Conservation (phyloP, 345 rosid genomes). For the Rhodamnia argentea region DNA sequence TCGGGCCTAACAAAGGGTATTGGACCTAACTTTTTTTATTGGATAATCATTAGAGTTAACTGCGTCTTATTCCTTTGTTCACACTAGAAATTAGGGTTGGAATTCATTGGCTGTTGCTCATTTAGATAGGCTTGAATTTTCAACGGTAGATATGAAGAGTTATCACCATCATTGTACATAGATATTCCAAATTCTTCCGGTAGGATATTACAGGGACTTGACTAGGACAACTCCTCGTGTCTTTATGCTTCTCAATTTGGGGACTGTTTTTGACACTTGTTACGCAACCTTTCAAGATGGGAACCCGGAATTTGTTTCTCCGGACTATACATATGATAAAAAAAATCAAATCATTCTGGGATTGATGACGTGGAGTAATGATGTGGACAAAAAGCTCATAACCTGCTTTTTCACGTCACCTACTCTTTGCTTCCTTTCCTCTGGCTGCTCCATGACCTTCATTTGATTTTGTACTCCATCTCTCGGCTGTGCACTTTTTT, state of each 20-base stretch:
- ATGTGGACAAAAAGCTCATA: slow-evolving; percentile 49
- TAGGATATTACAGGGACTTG: neutral
- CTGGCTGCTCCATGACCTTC: neutral
- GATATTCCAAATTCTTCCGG: neutral
- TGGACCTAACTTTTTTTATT: neutral
- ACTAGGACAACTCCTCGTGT: neutral
- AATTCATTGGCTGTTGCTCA: neutral
- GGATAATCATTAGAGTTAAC: neutral
- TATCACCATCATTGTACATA: neutral
- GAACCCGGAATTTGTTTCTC: neutral
- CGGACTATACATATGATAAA: neutral
- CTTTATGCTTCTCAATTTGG: neutral
- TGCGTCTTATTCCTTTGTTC: neutral
- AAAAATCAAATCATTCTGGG: neutral
- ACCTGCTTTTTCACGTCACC: slow-evolving; percentile 45
- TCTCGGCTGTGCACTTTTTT: neutral
- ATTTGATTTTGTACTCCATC: neutral
- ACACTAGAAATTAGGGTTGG: neutral
- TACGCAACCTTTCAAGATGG: neutral
- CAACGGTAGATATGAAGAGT: neutral
- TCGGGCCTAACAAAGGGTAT: neutral
- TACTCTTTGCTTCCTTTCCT: slow-evolving; percentile 1
- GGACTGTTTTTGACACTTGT: neutral
- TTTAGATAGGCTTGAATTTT: neutral
- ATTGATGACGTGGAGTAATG: slow-evolving; percentile 40